phyloP scores from a whole-genome alignment of 768 basidiomycete species.

The Sistotremastrum suecicum region DNA sequence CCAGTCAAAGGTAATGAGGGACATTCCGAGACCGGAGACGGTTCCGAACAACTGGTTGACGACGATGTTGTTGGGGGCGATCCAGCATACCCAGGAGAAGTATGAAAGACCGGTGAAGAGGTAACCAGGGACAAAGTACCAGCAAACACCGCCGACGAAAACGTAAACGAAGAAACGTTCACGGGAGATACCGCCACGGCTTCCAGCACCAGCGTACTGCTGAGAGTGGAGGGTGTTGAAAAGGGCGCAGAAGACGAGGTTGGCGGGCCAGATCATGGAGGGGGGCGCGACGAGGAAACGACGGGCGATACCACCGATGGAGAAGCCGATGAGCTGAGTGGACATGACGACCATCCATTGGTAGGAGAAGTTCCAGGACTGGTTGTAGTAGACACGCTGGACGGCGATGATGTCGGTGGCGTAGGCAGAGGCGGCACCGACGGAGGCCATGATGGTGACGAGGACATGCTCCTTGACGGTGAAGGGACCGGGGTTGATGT shows the following conservation, averaged over 20 bases:
- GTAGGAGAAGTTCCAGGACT: conserved; percentile 35
- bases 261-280: conserved; percentile 66
- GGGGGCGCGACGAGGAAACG: conserved; percentile 53
- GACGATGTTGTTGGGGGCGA: conserved; percentile 49
- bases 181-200: conserved; percentile 37
- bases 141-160: conserved; percentile 30
- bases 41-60: conserved; percentile 70
- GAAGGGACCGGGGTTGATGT: conserved; percentile 55
- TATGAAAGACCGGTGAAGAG: conserved; percentile 37
- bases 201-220: conserved; percentile 39
- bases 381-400: conserved; percentile 54
- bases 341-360: conserved; percentile 35
- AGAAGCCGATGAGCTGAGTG: conserved; percentile 55
- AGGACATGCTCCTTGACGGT: conserved; percentile 61
- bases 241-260: conserved; percentile 52
- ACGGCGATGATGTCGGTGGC: conserved; percentile 61
- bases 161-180: conserved; percentile 46
- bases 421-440: conserved; percentile 20
- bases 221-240: conserved; percentile 65
- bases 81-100: conserved; percentile 44
- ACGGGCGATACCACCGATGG: conserved; percentile 40
- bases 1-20: conserved; percentile 74
- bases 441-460: conserved; percentile 28
- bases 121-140: conserved; percentile 63
- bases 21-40: conserved; percentile 44